Evolutionary conservation across 2,329 filamentous ascomycete genomes (phyloP).

Genomic region (Botryotinia globosa): DNA sequence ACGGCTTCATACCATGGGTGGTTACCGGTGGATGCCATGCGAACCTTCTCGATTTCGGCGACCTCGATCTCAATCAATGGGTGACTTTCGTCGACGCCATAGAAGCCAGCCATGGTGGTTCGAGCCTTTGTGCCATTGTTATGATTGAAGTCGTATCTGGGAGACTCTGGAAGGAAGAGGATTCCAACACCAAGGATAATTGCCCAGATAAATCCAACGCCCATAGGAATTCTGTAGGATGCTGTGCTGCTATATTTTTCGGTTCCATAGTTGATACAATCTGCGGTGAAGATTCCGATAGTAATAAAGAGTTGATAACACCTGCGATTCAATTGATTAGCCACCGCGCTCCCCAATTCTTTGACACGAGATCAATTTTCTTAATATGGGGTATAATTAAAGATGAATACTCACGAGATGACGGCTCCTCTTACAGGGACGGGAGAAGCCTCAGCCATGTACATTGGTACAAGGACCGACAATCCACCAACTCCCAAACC

Average conservation of each 20-base stretch:
- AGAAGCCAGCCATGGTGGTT: conserved; percentile 52
- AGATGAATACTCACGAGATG: conserved; percentile 45
- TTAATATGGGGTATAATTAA: background rate
- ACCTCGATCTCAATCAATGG: conserved; percentile 50
- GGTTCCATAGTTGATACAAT: conserved; percentile 52
- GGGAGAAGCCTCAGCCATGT: conserved; percentile 62
- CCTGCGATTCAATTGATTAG: conserved; percentile 35
- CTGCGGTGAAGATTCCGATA: conserved; percentile 60
- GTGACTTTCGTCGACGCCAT: conserved; percentile 46
- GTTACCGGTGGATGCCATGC: conserved; percentile 46
- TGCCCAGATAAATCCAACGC: conserved; percentile 52
- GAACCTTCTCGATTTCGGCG: conserved; percentile 48
- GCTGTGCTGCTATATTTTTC: conserved; percentile 40
- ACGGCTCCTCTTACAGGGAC: conserved; percentile 61
- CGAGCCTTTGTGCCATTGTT: conserved; percentile 49
- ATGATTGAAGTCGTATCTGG: conserved; percentile 53
- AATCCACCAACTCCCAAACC: conserved; percentile 67
- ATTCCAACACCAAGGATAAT: conserved; percentile 53
- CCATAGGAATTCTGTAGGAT: conserved; percentile 63
- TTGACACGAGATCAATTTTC: background rate
- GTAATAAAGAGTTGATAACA: conserved; percentile 76
- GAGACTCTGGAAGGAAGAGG: conserved; percentile 54
- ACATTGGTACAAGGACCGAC: conserved; percentile 64
- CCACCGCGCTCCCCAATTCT: too few relatives aligned
- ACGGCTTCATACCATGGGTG: conserved; percentile 65